Evolutionary conservation across 2,329 filamentous ascomycete species (phyloP).

Genomic region (Sclerotinia subarctica): DNA sequence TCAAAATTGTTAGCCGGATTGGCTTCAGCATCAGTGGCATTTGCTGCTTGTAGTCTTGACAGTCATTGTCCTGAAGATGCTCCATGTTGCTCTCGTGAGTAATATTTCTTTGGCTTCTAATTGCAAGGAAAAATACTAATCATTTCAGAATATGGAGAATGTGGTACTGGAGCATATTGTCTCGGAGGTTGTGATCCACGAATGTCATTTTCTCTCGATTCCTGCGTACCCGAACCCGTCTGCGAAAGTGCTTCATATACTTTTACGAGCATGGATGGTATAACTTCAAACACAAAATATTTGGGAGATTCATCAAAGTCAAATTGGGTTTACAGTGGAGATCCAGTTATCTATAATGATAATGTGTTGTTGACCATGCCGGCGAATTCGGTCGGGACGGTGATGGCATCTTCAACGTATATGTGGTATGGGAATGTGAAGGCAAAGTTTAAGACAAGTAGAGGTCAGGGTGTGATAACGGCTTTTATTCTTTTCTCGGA

Average conservation of each 20-base stretch:
- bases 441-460: constrained; percentile 78
- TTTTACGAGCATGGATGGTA: constrained; percentile 68
- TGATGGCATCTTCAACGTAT: constrained; percentile 79
- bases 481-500: constrained; percentile 95
- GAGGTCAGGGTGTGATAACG: constrained; percentile 86
- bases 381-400: constrained; percentile 76
- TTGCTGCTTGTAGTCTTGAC: constrained; percentile 45
- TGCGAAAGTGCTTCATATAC: constrained; percentile 73
- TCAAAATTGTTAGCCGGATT: constrained; percentile 30
- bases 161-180: constrained; percentile 91
- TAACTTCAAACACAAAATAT: constrained; percentile 74
- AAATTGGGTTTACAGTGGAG: constrained; percentile 88
- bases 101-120: constrained; percentile 20
- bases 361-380: constrained; percentile 86
- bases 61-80: constrained; percentile 66
- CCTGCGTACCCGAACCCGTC: constrained; percentile 79
- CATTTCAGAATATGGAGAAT: constrained; percentile 78
- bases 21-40: constrained; percentile 31
- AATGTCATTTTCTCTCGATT: constrained; percentile 76
- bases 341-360: constrained; percentile 64
- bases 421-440: constrained; percentile 97
- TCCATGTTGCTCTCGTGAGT: constrained; percentile 79
- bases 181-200: constrained; percentile 91
- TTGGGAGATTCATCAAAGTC: constrained; percentile 75
- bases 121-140: neutral